These are phyloP conservation scores for Leptographium flavum DNA, from an alignment of 2,329 filamentous ascomycete species.

Conservation along the genomic window DNA sequence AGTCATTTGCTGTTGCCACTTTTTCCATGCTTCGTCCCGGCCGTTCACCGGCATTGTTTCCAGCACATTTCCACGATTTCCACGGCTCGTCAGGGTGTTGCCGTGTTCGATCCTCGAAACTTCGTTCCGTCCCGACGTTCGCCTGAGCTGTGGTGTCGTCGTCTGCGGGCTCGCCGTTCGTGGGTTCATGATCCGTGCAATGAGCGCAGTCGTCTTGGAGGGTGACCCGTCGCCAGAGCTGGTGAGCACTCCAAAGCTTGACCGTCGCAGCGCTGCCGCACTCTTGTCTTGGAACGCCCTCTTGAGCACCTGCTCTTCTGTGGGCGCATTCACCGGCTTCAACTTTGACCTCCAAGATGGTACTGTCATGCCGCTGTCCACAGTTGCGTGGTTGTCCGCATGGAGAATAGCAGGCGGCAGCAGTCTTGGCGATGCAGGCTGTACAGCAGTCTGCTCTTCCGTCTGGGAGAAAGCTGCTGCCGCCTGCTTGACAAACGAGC, in stretches of 20 bases:
- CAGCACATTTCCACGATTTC: neutral
- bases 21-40: neutral
- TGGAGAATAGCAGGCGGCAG: neutral
- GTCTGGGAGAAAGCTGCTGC: neutral
- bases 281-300: neutral
- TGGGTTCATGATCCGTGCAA: conserved; percentile 8
- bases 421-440: neutral
- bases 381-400: too few relatives aligned
- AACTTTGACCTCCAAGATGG: neutral
- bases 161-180: neutral
- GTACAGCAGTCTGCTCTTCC: neutral
- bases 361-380: neutral
- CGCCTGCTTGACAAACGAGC: neutral
- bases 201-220: conserved; percentile 8
- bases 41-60: neutral
- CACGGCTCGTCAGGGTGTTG: neutral
- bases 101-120: neutral
- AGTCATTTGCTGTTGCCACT: too few relatives aligned
- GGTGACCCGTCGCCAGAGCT: neutral
- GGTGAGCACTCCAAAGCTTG: neutral
- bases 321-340: neutral
- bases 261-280: neutral
- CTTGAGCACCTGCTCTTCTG: neutral
- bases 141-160: neutral
- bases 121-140: neutral